These are phyloP conservation scores for Debaryomyces sp. DNA, from an alignment of 1,139 yeast genomes.

Conservation along the genomic window DNA sequence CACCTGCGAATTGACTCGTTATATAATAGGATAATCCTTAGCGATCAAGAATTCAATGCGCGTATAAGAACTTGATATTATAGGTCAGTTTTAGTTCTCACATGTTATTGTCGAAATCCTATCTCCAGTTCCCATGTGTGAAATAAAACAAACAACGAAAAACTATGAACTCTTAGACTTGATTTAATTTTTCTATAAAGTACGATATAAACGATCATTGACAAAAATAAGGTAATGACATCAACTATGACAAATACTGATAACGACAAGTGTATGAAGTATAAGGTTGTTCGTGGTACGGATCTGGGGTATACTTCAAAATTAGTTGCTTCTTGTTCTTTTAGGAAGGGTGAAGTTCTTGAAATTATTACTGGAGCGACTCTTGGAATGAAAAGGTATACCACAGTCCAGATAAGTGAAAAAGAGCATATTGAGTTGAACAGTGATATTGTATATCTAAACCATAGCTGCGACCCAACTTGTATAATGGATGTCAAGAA, in stretches of 20 bases:
- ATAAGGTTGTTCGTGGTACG: conserved; percentile 7
- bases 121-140: background rate
- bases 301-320: conserved; percentile 5
- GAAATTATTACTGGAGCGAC: conserved; percentile 5
- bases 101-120: background rate
- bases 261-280: background rate
- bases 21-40: too few species aligned
- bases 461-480: conserved; percentile 8
- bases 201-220: background rate
- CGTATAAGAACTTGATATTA: background rate
- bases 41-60: background rate
- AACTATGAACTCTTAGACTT: background rate
- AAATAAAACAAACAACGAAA: too few species aligned
- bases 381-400: conserved; percentile 5
- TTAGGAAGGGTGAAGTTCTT: conserved; percentile 7
- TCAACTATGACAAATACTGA: background rate
- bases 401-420: conserved; percentile 8
- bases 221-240: background rate
- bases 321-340: conserved; percentile 2
- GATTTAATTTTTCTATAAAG: background rate
- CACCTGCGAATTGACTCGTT: too few species aligned
- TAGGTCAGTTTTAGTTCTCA: background rate
- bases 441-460: conserved; percentile 9
- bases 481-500: conserved; percentile 7
- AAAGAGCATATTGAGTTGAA: conserved; percentile 8